Evolutionary conservation across 495 filamentous ascomycete genomes (phyloP), one percentile per base, ranked within the genome.

Genomic region (Trichoderma orchidacearum): DNA sequence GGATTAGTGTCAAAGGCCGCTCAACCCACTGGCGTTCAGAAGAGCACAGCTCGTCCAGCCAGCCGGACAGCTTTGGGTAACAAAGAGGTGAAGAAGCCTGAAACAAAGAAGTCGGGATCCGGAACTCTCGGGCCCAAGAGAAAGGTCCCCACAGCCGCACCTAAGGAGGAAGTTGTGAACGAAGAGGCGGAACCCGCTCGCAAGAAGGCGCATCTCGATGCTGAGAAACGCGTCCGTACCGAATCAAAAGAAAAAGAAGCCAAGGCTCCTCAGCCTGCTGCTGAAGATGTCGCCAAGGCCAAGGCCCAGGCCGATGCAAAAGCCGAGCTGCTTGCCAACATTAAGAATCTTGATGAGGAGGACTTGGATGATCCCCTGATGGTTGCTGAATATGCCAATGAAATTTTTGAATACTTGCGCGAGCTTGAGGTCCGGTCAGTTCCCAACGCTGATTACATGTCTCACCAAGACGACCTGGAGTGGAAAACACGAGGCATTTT

Each of bases 401-500:
- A 98, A 70, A 97, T 98, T 63, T 97, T 98, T 70, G 92, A 97
- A 38, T 96, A 98, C 68, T 80, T 97, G 61, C 84, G 81, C 61
- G 84, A 93, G 56, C 80, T 98, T 9, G 93, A 98, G 70, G 72
- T 83, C 64, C 75, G 80, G 9, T 92, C 90, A 2, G 74, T 89
- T 62, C 89, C 94, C 38, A 97, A 97, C 70, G 84, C 90, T 8
- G 71, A 91, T 52, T 98, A 98, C 72, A 98, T 98, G 77, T 80
- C 87, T 5, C 85, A 90, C 66, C 93, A 98, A 66, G 84, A 86
- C 25, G 89, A 96, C 59, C 76, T 98, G 2, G 91, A 96, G 70
- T 98, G 93, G 93, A 93, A 96, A 75, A 95, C 95, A 76, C 89
- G 93, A 62, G 93, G 90, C 41, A 96, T 98, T 60, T 83, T 98